Evolutionary conservation across 2,329 filamentous ascomycete genomes (phyloP).

Genomic region (Microcyclospora pomicola): DNA sequence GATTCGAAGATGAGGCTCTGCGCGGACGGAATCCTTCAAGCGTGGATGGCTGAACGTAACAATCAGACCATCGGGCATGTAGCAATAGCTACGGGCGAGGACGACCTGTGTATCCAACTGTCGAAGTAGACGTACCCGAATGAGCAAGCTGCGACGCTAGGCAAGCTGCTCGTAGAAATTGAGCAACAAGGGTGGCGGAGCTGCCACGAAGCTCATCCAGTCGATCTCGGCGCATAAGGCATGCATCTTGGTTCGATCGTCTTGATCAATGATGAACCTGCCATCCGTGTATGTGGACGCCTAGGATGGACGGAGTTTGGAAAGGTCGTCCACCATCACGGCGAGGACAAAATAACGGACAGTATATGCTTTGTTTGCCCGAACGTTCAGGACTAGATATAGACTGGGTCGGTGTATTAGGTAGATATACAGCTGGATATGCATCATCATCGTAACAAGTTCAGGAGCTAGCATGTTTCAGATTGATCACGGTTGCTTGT

Average conservation of each 20-base stretch:
- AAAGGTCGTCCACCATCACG: not conserved
- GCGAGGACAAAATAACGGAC: not conserved
- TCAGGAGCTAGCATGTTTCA: no score
- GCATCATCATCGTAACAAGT: no score
- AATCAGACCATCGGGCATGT: conserved; percentile 12
- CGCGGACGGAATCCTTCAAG: conserved; percentile 3
- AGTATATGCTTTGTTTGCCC: no score
- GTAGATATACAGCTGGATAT: no score
- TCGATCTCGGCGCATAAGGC: conserved; percentile 5
- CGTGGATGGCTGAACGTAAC: conserved; percentile 13
- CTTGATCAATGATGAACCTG: conserved; percentile 12
- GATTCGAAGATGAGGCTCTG: conserved; percentile 8
- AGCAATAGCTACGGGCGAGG: conserved; percentile 4
- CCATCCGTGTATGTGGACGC: conserved; percentile 13
- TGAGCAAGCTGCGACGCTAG: conserved; percentile 11
- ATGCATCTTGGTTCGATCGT: conserved; percentile 12
- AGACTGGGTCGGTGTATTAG: no score
- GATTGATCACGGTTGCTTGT: no score
- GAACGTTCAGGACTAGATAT: no score
- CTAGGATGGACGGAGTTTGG: conserved; percentile 14
- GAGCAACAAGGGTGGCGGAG: conserved; percentile 7
- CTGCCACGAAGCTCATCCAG: conserved; percentile 9
- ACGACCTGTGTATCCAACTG: conserved; percentile 10
- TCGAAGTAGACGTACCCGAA: conserved; percentile 6
- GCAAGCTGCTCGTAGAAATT: conserved; percentile 15